Conservation (phyloP, 2,329 filamentous ascomycete species). For the Dothistroma pini region DNA sequence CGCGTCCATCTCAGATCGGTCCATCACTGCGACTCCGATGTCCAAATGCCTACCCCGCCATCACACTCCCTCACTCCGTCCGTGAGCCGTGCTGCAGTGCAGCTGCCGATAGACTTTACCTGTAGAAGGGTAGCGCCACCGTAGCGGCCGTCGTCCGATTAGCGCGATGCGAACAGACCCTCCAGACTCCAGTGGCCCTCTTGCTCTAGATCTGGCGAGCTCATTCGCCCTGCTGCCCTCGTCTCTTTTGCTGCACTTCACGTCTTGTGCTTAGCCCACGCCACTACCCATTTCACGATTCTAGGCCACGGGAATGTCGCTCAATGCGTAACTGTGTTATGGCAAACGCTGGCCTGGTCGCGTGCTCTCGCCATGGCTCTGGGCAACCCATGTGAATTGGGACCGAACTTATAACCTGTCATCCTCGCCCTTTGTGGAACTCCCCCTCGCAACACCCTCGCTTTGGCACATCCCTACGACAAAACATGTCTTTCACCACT, state of each 20-base stretch:
- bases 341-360: background rate
- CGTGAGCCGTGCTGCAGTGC: too few species aligned
- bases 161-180: background rate
- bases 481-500: background rate
- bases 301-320: conserved; percentile 1
- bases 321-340: background rate
- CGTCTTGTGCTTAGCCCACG: background rate
- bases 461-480: background rate
- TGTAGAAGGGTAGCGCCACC: background rate
- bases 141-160: background rate
- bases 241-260: background rate
- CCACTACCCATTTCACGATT: background rate
- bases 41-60: background rate
- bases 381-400: background rate
- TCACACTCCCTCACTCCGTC: background rate
- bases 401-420: background rate
- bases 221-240: background rate
- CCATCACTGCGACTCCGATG: background rate
- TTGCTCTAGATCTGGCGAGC: background rate
- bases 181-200: too few species aligned
- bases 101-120: background rate
- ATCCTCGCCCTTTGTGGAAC: background rate
- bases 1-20: background rate
- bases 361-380: background rate
- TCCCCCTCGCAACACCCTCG: background rate